Evolutionary conservation across 305 asterid species (phyloP).

Genomic region (Rubia occidens): DNA sequence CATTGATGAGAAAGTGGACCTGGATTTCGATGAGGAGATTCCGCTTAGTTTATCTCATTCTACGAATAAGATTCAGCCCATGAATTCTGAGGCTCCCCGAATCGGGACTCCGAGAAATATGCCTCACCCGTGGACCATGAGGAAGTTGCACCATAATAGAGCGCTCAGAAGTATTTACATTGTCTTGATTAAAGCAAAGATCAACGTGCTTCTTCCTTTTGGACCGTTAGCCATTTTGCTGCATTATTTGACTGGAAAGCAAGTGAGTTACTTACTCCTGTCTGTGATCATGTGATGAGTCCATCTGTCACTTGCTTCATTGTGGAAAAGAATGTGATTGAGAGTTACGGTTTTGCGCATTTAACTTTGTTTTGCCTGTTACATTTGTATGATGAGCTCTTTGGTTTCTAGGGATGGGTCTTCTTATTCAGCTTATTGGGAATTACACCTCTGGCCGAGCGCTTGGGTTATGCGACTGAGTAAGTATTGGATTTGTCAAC

Average conservation of each 20-base stretch:
- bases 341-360: neutral
- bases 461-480: constrained; percentile 93
- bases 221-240: constrained; percentile 81
- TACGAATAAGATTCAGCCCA: constrained; percentile 37
- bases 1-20: constrained; percentile 41
- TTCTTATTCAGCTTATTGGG: constrained; percentile 85
- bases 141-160: constrained; percentile 42
- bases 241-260: constrained; percentile 59
- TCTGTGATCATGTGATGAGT: neutral
- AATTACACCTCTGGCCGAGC: constrained; percentile 91
- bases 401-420: constrained; percentile 57
- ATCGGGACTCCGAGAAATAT: constrained; percentile 30
- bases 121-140: constrained; percentile 40
- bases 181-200: constrained; percentile 72
- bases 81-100: constrained; percentile 47
- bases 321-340: constrained; percentile 12
- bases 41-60: constrained; percentile 46
- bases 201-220: constrained; percentile 75
- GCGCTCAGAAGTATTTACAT: constrained; percentile 58
- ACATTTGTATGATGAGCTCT: constrained; percentile 6
- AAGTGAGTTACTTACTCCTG: constrained; percentile 41
- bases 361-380: constrained; percentile 6
- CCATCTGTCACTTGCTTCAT: constrained; percentile 12
- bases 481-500: constrained; percentile 29
- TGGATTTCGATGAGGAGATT: constrained; percentile 67